phyloP scores from a whole-genome alignment of 2,329 filamentous ascomycete species.

The Calonectria hawksworthii region DNA sequence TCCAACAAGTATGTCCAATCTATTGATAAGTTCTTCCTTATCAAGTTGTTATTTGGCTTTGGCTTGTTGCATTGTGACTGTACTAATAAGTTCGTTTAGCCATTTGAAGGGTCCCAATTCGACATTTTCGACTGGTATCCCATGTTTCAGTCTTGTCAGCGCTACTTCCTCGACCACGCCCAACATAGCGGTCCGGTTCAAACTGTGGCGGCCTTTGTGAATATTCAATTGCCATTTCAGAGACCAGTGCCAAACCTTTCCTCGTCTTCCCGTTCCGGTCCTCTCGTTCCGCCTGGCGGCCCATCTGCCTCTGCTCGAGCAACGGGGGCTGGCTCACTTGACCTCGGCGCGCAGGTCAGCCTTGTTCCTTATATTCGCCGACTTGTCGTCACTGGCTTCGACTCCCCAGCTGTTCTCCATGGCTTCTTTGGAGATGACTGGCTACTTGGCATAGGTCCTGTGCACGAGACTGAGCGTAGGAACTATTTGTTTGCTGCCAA shows the following conservation, averaged over 20 bases:
- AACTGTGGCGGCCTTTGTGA: slow-evolving; percentile 89
- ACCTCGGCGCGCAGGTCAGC: slow-evolving; percentile 64
- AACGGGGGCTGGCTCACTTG: slow-evolving; percentile 41
- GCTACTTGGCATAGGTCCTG: slow-evolving; percentile 80
- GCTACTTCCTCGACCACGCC: slow-evolving; percentile 92
- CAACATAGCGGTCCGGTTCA: slow-evolving; percentile 88
- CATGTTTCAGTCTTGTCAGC: slow-evolving; percentile 89
- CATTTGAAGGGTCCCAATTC: slow-evolving; percentile 67
- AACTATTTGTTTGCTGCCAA: slow-evolving; percentile 98
- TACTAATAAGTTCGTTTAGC: slow-evolving; percentile 49
- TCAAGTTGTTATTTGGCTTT: not conserved
- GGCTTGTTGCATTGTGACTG: slow-evolving; percentile 6
- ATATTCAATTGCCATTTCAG: slow-evolving; percentile 92
- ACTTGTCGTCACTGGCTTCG: slow-evolving; percentile 91
- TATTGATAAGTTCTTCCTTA: not conserved
- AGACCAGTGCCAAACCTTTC: slow-evolving; percentile 58
- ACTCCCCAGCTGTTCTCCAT: slow-evolving; percentile 87
- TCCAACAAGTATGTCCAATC: slow-evolving; percentile 40
- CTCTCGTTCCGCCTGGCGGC: slow-evolving; percentile 25
- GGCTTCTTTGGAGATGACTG: slow-evolving; percentile 98
- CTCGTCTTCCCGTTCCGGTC: slow-evolving; percentile 55
- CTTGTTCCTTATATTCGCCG: slow-evolving; percentile 92
- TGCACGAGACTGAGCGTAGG: slow-evolving; percentile 90
- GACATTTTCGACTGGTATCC: slow-evolving; percentile 95
- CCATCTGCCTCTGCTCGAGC: slow-evolving; percentile 47